These are phyloP conservation scores for Lanzia echinophila DNA, from an alignment of 2,329 filamentous ascomycete species.

Conservation along the genomic window DNA sequence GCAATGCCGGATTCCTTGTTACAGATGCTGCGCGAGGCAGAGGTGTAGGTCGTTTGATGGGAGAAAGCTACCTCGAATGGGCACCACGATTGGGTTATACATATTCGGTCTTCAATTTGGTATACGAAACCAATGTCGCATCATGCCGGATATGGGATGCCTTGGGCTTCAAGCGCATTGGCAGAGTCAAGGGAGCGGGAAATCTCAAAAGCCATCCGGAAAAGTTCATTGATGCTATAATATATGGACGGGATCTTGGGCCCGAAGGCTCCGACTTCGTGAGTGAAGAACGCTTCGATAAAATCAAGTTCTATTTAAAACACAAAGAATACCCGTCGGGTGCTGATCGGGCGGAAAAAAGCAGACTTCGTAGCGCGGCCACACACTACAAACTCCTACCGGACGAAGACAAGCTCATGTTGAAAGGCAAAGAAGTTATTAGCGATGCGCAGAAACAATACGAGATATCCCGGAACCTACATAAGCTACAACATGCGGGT, in stretches of 20 bases:
- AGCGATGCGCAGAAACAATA: conserved; percentile 85
- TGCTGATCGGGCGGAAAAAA: conserved; percentile 92
- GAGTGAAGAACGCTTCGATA: conserved; percentile 95
- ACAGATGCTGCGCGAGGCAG: conserved; percentile 48
- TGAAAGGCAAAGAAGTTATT: conserved; percentile 97
- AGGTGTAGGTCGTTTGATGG: conserved; percentile 50
- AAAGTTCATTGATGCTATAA: conserved; percentile 51
- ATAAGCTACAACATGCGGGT: conserved; percentile 72
- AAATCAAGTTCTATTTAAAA: conserved; percentile 96
- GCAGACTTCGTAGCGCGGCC: conserved; percentile 82
- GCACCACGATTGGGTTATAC: conserved; percentile 57
- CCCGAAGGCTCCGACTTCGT: conserved; percentile 72
- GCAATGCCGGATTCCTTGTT: conserved; percentile 57
- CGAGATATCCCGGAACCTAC: conserved; percentile 74
- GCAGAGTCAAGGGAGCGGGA: conserved; percentile 52
- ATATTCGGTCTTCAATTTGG: conserved; percentile 69
- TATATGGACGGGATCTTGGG: conserved; percentile 51
- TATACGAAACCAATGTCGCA: conserved; percentile 68
- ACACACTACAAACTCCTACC: conserved; percentile 82
- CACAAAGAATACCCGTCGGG: conserved; percentile 89
- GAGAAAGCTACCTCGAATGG: conserved; percentile 51
- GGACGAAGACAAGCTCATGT: conserved; percentile 69
- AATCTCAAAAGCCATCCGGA: conserved; percentile 45
- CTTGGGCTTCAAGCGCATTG: conserved; percentile 66
- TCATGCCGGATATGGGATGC: conserved; percentile 69